These are phyloP conservation scores for Helotiales sp. DNA, from an alignment of 2,329 filamentous ascomycete species.

Conservation along the genomic window DNA sequence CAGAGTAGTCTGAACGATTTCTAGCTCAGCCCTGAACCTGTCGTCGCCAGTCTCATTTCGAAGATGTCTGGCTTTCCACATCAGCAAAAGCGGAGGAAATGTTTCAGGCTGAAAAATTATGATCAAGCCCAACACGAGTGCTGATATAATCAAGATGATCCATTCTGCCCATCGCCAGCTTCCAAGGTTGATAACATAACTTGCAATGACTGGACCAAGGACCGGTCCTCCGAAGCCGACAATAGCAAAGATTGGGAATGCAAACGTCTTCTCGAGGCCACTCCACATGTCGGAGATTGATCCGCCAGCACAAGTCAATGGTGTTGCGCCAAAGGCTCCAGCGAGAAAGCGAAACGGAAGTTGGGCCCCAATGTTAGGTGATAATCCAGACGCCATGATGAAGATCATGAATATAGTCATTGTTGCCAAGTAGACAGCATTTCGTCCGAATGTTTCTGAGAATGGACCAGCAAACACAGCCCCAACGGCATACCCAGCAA, in stretches of 20 bases:
- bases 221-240: slow-evolving; percentile 66
- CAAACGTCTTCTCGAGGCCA: slow-evolving; percentile 51
- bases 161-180: slow-evolving; percentile 76
- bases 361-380: slow-evolving; percentile 10
- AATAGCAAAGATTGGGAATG: slow-evolving; percentile 61
- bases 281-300: slow-evolving; percentile 62
- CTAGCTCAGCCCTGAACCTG: slow-evolving; percentile 26
- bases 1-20: slow-evolving; percentile 16
- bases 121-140: slow-evolving; percentile 58
- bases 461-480: slow-evolving; percentile 38
- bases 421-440: slow-evolving; percentile 39
- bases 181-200: slow-evolving; percentile 62
- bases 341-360: slow-evolving; percentile 66
- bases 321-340: slow-evolving; percentile 60
- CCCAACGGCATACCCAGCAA: slow-evolving; percentile 38
- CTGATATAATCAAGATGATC: slow-evolving; percentile 65
- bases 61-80: slow-evolving; percentile 66
- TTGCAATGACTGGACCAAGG: slow-evolving; percentile 64
- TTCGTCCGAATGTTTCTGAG: slow-evolving; percentile 42
- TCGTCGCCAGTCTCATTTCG: slow-evolving; percentile 26
- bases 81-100: slow-evolving; percentile 66
- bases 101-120: slow-evolving; percentile 56
- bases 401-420: slow-evolving; percentile 43
- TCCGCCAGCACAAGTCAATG: slow-evolving; percentile 60
- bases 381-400: slow-evolving; percentile 43